Base-by-base conservation (phyloP, 2,329 filamentous ascomycete species). In the Chaetomiaceae sp. region DNA sequence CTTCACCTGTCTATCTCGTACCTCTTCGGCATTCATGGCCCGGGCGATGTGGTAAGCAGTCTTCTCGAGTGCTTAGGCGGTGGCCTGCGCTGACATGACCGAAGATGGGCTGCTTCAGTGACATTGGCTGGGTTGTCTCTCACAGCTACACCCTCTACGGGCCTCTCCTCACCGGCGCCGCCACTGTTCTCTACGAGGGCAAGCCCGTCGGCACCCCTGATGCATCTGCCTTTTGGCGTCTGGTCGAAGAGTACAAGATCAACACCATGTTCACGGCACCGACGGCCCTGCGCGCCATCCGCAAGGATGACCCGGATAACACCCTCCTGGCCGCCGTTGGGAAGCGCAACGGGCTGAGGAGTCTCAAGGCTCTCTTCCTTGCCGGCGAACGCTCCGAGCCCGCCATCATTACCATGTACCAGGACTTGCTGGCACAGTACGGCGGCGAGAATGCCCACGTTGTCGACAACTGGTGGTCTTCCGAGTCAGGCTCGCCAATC, bases 41-140 rank as follows among this genome's bases (percentile, higher is more conserved):
- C 89, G 0, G 88, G 89, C 0, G 89, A 95, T 65, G 88, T 95
- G 43, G 63, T 65, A 48, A 44, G 64, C 58, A 19, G 23, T n/a
- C 35, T 30, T 23, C 23, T 3, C 21, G 16, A 5, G 30, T 19
- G 16, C 19, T 7, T 1, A n/a, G 4, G 2, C 10, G 5, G 7
- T n/a, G 16, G 19, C 10, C 3, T 19, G 9, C 23, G 39, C 44
- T 52, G 12, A 57, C 48, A 38, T 4, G 1, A 4, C 3, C 10
- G 1, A 10, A 66, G 64, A 67, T 69, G 64, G 67, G 63, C 20
- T 66, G 65, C 51, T 68, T 68, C 43, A 72, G 68, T 13, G 91
- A 97, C 63, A 92, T 96, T 50, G 92, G 91, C 27, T 96, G 91
- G 92, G 89, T 91, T 0, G 88, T 93, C 0, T 88, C 88, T 0